Base-by-base conservation (phyloP, 225 moss, liverwort and hornwort species). In the Takakia lepidozioides region DNA sequence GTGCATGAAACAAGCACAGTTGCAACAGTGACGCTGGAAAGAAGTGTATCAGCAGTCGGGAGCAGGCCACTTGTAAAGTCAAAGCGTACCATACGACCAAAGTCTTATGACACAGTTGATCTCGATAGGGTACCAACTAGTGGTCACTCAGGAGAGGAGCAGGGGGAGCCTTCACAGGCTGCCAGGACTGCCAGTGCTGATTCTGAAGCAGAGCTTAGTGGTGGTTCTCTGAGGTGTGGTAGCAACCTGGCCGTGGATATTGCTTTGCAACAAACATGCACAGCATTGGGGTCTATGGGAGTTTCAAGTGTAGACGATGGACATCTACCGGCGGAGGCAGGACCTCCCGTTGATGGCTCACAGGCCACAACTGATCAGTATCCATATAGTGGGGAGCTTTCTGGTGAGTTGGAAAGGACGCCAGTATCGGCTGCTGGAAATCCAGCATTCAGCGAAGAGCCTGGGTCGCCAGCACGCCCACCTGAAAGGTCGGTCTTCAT, bases 401-500 rank as follows among this genome's bases (percentile, higher is more conserved):
- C 82, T 9, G 80, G 73, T 29, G 87, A 85, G 44, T 29, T 85
- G 43, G 51, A 36, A 42, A 70, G 62, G 48, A 47, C 35, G 41
- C 73, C 49, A 5, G 1, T 46, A 32, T 56, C 76, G 11, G 51
- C 75, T 30, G 60, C 54, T 18, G 73, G 64, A 38, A 64, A 75
- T 45, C 61, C 72, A 5, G 54, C 62, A 20, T 66, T 72, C 50
- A 63, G 74, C 10, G 98, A 98, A 39, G 85, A 76, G 38, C 64
- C 78, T 2, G 98, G 80, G 19, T 85, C 87, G 23, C 89, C 86
- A 34, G 81, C 90, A 22, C 68, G 80, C 25, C 64, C 49, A 48
- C 84, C 68, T 14, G 98, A 85, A 41, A 73, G 59, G 27, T 68
- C 63, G 23, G 60, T 77, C 2, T 82, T 80, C 57, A 84, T 80